These are phyloP conservation scores for Penicillium goetzii DNA, from an alignment of 495 filamentous ascomycete genomes.

Conservation along the genomic window DNA sequence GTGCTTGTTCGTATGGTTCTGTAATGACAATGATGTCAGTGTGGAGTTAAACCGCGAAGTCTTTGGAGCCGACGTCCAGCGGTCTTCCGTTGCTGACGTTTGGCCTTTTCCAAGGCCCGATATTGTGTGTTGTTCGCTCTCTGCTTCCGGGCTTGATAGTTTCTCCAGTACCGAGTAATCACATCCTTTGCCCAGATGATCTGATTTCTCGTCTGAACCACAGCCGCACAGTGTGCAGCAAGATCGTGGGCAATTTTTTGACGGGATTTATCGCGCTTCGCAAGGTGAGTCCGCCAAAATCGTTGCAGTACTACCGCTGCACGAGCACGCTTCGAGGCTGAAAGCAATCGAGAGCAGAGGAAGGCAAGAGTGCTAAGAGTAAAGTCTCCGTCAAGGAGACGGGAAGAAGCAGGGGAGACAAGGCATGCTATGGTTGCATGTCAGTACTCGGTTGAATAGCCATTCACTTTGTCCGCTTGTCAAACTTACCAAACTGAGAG, in stretches of 20 bases:
- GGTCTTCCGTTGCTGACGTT: neutral
- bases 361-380: slow-evolving; percentile 61
- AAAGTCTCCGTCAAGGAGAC: slow-evolving; percentile 53
- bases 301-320: slow-evolving; percentile 52
- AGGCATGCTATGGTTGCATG: slow-evolving; percentile 31
- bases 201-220: slow-evolving; percentile 45
- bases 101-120: slow-evolving; percentile 6
- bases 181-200: slow-evolving; percentile 55
- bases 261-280: slow-evolving; percentile 32
- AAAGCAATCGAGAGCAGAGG: slow-evolving; percentile 64
- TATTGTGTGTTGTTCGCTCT: neutral
- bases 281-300: slow-evolving; percentile 43
- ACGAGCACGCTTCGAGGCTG: slow-evolving; percentile 47
- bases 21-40: neutral
- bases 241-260: slow-evolving; percentile 49
- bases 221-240: slow-evolving; percentile 49
- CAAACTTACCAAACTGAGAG: slow-evolving; percentile 50
- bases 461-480: neutral
- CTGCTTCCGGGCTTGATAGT: slow-evolving; percentile 23
- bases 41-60: neutral
- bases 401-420: slow-evolving; percentile 37
- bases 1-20: neutral
- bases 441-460: slow-evolving; percentile 14
- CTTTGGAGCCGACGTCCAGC: slow-evolving; percentile 13
- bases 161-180: slow-evolving; percentile 53